Evolutionary conservation across 2,329 filamentous ascomycete genomes (phyloP).

Genomic region (Verticillium zaregamsianum): DNA sequence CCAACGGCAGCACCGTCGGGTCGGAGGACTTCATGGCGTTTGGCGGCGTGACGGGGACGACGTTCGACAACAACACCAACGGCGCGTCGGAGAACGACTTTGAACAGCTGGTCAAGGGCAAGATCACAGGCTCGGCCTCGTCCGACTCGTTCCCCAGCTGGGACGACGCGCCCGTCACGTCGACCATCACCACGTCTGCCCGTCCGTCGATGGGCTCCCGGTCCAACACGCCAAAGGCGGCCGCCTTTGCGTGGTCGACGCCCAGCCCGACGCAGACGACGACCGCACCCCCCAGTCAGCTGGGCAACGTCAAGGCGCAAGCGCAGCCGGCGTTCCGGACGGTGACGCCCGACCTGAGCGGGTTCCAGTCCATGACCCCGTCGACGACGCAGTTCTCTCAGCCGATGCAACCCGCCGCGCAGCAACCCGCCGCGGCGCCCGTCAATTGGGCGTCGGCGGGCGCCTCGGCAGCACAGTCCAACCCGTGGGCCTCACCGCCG

Average conservation of each 20-base stretch:
- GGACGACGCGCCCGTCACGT: constrained; percentile 34
- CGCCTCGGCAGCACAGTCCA: constrained; percentile 31
- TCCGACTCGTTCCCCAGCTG: constrained; percentile 43
- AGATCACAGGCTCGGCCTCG: constrained; percentile 30
- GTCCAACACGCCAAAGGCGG: constrained; percentile 35
- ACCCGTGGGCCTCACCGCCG: constrained; percentile 43
- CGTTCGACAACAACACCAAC: constrained; percentile 46
- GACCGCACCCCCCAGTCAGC: constrained; percentile 18
- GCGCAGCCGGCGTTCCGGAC: constrained; percentile 42
- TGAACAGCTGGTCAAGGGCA: constrained; percentile 82
- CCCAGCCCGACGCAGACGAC: constrained; percentile 37
- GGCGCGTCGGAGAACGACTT: constrained; percentile 69
- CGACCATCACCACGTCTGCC: constrained; percentile 23
- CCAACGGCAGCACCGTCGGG: constrained; percentile 43
- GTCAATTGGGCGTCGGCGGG: constrained; percentile 47
- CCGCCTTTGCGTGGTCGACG: constrained; percentile 62
- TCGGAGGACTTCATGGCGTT: constrained; percentile 69
- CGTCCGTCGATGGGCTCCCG: constrained; percentile 18
- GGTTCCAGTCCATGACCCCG: constrained; percentile 52
- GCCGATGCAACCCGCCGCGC: constrained; percentile 44
- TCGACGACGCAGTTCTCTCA: constrained; percentile 60
- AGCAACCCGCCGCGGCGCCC: constrained; percentile 13
- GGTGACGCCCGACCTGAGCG: constrained; percentile 54
- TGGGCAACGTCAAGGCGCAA: constrained; percentile 26
- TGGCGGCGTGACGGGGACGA: constrained; percentile 59